These are phyloP conservation scores for Helotiales sp. DNA, from an alignment of 2,329 filamentous ascomycete genomes.

Conservation along the genomic window DNA sequence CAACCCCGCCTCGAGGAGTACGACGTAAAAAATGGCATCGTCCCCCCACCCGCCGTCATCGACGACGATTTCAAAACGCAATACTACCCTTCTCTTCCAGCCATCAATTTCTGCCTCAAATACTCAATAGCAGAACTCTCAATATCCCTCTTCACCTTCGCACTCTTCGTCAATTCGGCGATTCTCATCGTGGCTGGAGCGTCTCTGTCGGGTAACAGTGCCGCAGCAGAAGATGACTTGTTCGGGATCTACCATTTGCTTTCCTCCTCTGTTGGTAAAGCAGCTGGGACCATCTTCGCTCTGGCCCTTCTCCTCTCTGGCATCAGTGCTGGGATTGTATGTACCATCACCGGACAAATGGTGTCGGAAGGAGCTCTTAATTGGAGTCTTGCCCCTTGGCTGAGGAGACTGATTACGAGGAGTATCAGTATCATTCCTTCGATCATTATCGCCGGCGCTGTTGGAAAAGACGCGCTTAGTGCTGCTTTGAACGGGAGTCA, in stretches of 20 bases:
- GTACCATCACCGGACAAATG: constrained; percentile 89
- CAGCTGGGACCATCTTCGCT: constrained; percentile 81
- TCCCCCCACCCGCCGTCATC: constrained; percentile 33
- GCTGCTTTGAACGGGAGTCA: constrained; percentile 74
- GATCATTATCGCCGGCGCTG: constrained; percentile 79
- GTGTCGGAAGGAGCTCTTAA: constrained; percentile 79
- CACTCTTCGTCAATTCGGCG: constrained; percentile 79
- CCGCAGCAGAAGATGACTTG: constrained; percentile 70
- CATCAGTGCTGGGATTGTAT: constrained; percentile 80
- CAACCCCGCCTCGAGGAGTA: constrained; percentile 66
- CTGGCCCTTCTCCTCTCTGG: constrained; percentile 79
- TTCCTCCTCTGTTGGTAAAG: constrained; percentile 65
- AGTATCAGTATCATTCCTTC: constrained; percentile 78
- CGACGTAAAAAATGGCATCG: constrained; percentile 56
- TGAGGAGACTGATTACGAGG: constrained; percentile 75
- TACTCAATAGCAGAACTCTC: constrained; percentile 71
- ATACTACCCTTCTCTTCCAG: constrained; percentile 70
- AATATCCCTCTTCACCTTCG: constrained; percentile 77
- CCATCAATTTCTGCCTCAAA: constrained; percentile 73
- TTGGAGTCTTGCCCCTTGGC: constrained; percentile 75
- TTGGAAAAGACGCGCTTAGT: constrained; percentile 70
- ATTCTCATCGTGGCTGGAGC: constrained; percentile 82
- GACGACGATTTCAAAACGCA: constrained; percentile 45
- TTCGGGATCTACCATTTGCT: constrained; percentile 80
- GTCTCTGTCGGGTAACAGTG: constrained; percentile 60